A percentile compares a stretch with the other conserved stretches of the same genome.
phyloP scores from a whole-genome alignment of 805 yeast genomes.

The Candida oleophila region DNA sequence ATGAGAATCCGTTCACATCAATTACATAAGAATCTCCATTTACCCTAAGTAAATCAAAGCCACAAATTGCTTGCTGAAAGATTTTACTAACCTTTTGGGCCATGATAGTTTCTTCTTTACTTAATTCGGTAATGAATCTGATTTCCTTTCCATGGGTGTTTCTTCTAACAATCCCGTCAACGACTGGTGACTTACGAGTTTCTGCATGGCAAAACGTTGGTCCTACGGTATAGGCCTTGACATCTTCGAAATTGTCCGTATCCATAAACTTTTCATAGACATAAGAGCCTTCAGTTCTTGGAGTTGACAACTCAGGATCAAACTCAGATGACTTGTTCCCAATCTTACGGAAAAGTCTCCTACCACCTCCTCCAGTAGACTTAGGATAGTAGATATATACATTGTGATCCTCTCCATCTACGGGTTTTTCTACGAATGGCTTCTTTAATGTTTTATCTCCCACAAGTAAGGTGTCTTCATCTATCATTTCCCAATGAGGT shows the following conservation, averaged over 20 bases:
- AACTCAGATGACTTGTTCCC: constrained; percentile 97
- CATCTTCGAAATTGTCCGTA: constrained; percentile 97
- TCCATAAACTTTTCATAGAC: constrained; percentile 95
- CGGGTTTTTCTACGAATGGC: constrained; percentile 98
- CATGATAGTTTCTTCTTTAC: constrained; percentile 73
- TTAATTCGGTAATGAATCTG: constrained; percentile 79
- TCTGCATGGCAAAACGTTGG: constrained; percentile 92
- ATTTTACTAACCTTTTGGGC: constrained; percentile 73
- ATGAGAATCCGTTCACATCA: constrained; percentile 97
- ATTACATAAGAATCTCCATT: constrained; percentile 87
- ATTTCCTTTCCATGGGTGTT: constrained; percentile 98
- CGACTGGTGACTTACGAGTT: constrained; percentile 97
- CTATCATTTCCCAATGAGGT: constrained; percentile 85
- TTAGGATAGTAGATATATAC: constrained; percentile 88
- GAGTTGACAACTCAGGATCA: constrained; percentile 71
- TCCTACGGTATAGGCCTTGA: constrained; percentile 97
- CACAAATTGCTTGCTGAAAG: constrained; percentile 94
- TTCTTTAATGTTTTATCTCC: constrained; percentile 71
- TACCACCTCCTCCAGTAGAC: constrained; percentile 95
- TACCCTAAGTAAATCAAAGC: constrained; percentile 90
- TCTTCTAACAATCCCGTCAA: constrained; percentile 97
- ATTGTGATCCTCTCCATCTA: constrained; percentile 98
- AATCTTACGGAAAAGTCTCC: constrained; percentile 89
- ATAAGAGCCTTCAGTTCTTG: constrained; percentile 88
- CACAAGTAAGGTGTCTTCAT: constrained; percentile 78